Evolutionary conservation across 2,329 filamentous ascomycete species (phyloP), one percentile per base, ranked within the genome.

Genomic region (Xenosphaeropsis pyriputrescens): DNA sequence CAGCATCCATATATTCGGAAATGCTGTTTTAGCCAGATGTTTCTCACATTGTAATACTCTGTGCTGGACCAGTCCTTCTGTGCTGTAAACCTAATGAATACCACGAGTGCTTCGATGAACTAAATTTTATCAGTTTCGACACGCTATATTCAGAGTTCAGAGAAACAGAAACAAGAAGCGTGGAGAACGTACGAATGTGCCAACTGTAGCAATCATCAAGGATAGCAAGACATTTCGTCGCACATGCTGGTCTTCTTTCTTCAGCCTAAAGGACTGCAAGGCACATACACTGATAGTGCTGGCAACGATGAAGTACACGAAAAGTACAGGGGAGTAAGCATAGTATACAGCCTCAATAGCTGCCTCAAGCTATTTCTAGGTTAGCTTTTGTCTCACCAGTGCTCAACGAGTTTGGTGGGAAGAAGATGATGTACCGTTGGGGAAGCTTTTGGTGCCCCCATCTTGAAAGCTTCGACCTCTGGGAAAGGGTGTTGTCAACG

Each of bases 231-330:
- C 49, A 41, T 50, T 57, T 36, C 62, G 62, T 37, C 62, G 61
- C 38, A 57, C 55, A 41, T 62, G 57, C 31, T 59, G 41, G 50
- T 52, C 45, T 47, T 58, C 16, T 40, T 39, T 51, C 46, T 42
- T 54, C 52, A 36, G 56, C 47, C 11, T 57, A 50, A 48, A 53
- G 60, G 65, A 66, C 46, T 72, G 67, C 18, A 76, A 57, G 14
- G 64, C 70, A 51, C 67, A 73, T 29, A 69, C 57, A 4, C 68
- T 67, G 37, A 72, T 46, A 19, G 63, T 54, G 17, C 64, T 65
- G 7, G 73, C 59, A 38, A 64, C 43, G 36, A 69, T 52, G 52
- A 75, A 81, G 55, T 71, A 79, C 39, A 62, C 35, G 47, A 77
- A 75, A 41, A 75, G 55, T 15, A 62, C 41, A 8, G 67, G 60